Percentiles rank a stretch among this genome's conserved stretches.
Evolutionary conservation across 768 basidiomycete species (phyloP).

Genomic region (Mycena floridula): DNA sequence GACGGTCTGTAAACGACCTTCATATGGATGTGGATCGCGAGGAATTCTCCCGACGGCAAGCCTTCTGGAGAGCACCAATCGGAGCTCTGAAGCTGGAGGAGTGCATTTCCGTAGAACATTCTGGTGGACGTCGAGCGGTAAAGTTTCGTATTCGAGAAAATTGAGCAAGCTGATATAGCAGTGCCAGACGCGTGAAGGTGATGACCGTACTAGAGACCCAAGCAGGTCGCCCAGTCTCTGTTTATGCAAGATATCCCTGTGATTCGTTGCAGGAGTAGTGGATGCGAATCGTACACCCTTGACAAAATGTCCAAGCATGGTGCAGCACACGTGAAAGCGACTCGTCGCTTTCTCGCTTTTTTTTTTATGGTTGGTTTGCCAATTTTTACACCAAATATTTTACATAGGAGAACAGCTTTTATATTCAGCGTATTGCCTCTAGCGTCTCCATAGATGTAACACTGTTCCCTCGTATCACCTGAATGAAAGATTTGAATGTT

Average conservation of each 20-base stretch:
- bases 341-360: too few relatives aligned
- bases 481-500: conserved; percentile 9
- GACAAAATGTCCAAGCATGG: too few relatives aligned
- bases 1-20: conserved; percentile 59
- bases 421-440: conserved; percentile 51
- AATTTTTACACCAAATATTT: too few relatives aligned
- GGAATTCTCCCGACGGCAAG: conserved; percentile 31
- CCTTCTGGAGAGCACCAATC: conserved; percentile 34
- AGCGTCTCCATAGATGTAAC: conserved; percentile 93
- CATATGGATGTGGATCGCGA: conserved; percentile 46
- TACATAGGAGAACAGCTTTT: too few relatives aligned
- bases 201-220: conserved; percentile 23
- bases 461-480: conserved; percentile 97
- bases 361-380: too few relatives aligned
- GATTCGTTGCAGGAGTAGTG: neutral
- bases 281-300: neutral
- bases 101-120: conserved; percentile 64
- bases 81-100: conserved; percentile 38
- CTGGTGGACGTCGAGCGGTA: conserved; percentile 66
- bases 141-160: conserved; percentile 35
- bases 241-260: neutral
- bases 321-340: too few relatives aligned
- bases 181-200: conserved; percentile 55
- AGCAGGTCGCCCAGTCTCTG: conserved; percentile 12
- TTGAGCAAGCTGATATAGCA: conserved; percentile 54